Percentiles rank a stretch among this genome's conserved stretches.
These are phyloP conservation scores for Pseudogymnoascus sp. DNA, from an alignment of 2,329 filamentous ascomycete genomes.

Conservation along the genomic window DNA sequence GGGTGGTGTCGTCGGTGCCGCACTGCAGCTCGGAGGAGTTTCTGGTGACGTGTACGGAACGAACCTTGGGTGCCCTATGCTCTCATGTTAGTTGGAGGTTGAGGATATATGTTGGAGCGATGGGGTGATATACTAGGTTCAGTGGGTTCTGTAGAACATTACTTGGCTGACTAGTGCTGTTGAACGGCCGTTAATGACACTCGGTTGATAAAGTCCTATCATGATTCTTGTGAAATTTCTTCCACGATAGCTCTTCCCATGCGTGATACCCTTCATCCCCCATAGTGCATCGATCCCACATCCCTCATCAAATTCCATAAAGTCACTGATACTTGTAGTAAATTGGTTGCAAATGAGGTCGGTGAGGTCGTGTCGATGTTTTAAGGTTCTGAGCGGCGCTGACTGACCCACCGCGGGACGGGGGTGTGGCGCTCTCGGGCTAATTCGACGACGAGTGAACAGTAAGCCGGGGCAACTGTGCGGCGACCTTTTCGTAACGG, in stretches of 20 bases:
- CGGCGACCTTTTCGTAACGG: too few species aligned
- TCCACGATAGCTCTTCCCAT: neutral
- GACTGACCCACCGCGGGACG: neutral
- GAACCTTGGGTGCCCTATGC: constrained; percentile 27
- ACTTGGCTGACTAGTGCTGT: neutral
- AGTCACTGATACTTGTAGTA: neutral
- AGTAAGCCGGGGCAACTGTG: neutral
- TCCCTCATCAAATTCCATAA: neutral
- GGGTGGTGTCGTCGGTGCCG: constrained; percentile 54
- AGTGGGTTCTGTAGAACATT: neutral
- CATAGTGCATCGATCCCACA: neutral
- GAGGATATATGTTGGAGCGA: neutral
- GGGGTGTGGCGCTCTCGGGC: neutral
- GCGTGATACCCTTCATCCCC: neutral
- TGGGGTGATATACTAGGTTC: neutral
- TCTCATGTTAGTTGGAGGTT: neutral
- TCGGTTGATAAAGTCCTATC: neutral
- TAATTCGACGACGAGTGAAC: neutral
- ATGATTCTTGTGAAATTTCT: neutral
- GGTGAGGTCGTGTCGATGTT: neutral
- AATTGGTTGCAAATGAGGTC: neutral
- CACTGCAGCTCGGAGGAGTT: constrained; percentile 29
- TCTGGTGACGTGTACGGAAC: constrained; percentile 30
- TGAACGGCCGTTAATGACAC: neutral
- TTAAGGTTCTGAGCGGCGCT: constrained; percentile 1